Evolutionary conservation across 163 green algal species (phyloP).

Genomic region (Scenedesmus sp.): DNA sequence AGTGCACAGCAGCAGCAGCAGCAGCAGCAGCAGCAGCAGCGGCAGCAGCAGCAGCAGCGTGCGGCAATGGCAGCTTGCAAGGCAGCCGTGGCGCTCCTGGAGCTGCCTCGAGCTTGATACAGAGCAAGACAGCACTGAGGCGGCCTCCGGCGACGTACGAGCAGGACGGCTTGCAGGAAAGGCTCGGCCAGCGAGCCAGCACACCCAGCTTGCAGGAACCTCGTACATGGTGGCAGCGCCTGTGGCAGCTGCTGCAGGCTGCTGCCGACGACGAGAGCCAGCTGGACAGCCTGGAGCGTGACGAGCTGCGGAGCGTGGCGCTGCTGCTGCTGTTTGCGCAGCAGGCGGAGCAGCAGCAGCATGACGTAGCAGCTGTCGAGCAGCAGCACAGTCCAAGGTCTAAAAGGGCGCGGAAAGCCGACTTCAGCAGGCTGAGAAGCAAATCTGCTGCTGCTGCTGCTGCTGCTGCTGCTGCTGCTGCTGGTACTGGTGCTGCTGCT

Average conservation of each 20-base stretch:
- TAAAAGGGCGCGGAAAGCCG: no score
- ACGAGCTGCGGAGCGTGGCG: neutral
- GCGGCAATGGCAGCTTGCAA: neutral
- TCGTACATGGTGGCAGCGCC: neutral
- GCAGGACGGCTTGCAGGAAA: neutral
- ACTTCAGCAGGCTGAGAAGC: neutral
- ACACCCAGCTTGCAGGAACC: neutral
- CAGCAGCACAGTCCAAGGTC: no score
- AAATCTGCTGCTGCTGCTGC: neutral
- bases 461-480: neutral
- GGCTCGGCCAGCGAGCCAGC: neutral
- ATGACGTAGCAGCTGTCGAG: no score
- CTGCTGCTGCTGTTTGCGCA: no score
- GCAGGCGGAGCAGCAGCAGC: no score
- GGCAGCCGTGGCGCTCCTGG: no score
- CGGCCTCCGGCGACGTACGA: neutral
- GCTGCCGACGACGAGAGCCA: neutral
- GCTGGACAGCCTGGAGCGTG: neutral
- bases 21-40: neutral
- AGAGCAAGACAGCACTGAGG: no score
- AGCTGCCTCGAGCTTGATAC: neutral
- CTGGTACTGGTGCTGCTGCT: no score
- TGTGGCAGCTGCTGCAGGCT: neutral
- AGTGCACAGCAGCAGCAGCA: neutral
- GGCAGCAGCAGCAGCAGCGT: neutral